These are phyloP conservation scores for Sphagnum contortum DNA, from an alignment of 225 moss, liverwort and hornwort species.

Conservation along the genomic window DNA sequence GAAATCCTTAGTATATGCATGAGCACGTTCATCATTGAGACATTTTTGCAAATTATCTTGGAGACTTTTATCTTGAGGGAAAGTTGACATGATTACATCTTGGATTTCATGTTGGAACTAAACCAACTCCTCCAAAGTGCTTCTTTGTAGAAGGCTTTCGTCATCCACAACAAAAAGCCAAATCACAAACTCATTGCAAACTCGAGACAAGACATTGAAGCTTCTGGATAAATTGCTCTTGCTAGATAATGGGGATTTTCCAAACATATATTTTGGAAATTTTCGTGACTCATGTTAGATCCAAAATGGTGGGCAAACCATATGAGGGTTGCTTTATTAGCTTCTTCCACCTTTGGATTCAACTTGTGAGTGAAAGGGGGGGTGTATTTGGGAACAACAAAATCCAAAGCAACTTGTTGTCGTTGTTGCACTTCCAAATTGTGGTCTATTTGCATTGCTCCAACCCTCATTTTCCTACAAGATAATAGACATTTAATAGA, in stretches of 20 bases:
- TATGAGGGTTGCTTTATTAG: background rate
- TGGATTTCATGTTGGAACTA: background rate
- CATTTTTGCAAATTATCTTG: background rate
- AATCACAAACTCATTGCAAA: background rate
- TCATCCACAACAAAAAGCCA: constrained; percentile 8
- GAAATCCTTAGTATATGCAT: no score
- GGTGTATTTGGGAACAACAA: constrained; percentile 3
- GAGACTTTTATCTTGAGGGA: constrained; percentile 6
- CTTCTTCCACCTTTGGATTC: background rate
- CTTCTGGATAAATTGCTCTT: background rate
- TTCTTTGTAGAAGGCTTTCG: constrained; percentile 1
- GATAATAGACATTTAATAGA: background rate
- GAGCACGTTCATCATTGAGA: no score
- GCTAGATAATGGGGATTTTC: no score
- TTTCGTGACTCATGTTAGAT: background rate
- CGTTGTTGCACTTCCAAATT: background rate
- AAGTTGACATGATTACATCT: constrained; percentile 7
- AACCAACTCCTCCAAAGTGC: background rate
- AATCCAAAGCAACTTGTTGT: background rate
- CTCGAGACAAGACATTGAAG: background rate
- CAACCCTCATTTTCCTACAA: background rate
- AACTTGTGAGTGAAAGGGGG: background rate
- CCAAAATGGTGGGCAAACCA: constrained; percentile 6
- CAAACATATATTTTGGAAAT: background rate
- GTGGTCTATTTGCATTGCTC: background rate